phyloP scores from a whole-genome alignment of 345 rosid genomes.

The Rhizophora mangle region DNA sequence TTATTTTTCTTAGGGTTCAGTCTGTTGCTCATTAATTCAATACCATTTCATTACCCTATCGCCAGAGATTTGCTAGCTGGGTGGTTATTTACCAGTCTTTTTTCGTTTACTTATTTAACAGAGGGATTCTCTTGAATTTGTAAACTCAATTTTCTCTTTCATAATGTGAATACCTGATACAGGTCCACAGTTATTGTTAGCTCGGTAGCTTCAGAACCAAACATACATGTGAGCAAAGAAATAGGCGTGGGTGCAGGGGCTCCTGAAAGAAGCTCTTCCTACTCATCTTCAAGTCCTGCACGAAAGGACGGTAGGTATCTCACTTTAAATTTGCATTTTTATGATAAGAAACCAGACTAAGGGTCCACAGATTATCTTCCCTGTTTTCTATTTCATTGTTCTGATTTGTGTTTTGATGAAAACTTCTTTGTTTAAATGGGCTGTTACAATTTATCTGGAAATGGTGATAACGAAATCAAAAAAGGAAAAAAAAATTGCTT shows the following conservation, averaged over 20 bases:
- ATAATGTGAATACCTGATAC: conserved; percentile 12
- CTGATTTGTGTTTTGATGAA: neutral
- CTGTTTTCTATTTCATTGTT: too few relatives aligned
- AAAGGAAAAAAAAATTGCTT: too few relatives aligned
- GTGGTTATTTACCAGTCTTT: neutral
- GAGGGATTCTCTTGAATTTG: neutral
- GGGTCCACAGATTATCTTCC: neutral
- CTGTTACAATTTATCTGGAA: neutral
- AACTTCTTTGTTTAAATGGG: neutral
- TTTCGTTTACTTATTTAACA: conserved; percentile 3
- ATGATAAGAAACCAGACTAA: neutral
- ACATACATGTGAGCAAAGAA: conserved; percentile 17
- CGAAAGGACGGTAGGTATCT: conserved; percentile 20
- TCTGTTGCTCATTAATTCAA: too few relatives aligned
- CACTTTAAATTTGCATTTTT: neutral
- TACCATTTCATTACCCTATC: too few relatives aligned
- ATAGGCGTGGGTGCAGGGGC: conserved; percentile 6
- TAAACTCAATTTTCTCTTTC: neutral
- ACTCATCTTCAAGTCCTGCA: conserved; percentile 3
- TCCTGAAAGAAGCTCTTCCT: neutral
- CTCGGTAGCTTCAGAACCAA: conserved; percentile 11
- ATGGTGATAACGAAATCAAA: too few relatives aligned
- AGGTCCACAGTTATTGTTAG: conserved; percentile 10
- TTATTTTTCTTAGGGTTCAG: too few relatives aligned
- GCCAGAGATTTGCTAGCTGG: too few relatives aligned